Evolutionary conservation across 768 basidiomycete species (phyloP), one percentile per base, ranked within the genome.

Genomic region (Russula lepida): DNA sequence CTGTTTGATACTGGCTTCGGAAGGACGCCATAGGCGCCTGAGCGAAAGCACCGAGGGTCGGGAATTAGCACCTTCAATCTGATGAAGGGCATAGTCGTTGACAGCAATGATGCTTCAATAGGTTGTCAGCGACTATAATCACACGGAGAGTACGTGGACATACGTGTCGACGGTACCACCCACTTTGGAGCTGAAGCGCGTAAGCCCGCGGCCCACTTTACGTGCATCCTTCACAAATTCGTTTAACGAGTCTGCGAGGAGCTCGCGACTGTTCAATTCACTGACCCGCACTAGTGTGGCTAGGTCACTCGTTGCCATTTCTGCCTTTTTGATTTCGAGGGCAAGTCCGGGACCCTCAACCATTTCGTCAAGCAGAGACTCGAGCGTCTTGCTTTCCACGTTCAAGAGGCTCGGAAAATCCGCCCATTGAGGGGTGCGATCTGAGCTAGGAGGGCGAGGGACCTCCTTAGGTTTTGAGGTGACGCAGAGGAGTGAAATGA

Each of bases 241-340:
- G 15, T 62, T 64, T 64, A 91, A 72, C 17, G 75, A 67, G 11
- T 79, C 73, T 19, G 81, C 84, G 11, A 92, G 68, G 23, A 69
- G 60, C n/a, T 88, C 84, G 56, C 75, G 82, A 25, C 81, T 80
- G 60, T 74, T 79, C 67, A 92, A 70, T 17, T 84, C 74, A 69
- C 89, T 91, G 61, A 79, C 72, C 17, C 77, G 78, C 17, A 90
- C 84, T 30, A 88, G 75, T 6, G 81, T 77, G 15, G 81, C 74
- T 54, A 92, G 75, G 68, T 92, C 89, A 25, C 71, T 74, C 1
- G 85, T 87, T 15, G 88, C 89, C 80, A 90, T 84, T 66, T 90
- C 85, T 15, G 87, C 84, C 70, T 84, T 85, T 72, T 88, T 83
- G 64, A 92, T 80, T 58, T 88, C 81, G 47, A 88, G 68, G 5